These are phyloP conservation scores for Irineochytrium annulatum DNA, from an alignment of 192 early-diverging fungal species.

Conservation along the genomic window DNA sequence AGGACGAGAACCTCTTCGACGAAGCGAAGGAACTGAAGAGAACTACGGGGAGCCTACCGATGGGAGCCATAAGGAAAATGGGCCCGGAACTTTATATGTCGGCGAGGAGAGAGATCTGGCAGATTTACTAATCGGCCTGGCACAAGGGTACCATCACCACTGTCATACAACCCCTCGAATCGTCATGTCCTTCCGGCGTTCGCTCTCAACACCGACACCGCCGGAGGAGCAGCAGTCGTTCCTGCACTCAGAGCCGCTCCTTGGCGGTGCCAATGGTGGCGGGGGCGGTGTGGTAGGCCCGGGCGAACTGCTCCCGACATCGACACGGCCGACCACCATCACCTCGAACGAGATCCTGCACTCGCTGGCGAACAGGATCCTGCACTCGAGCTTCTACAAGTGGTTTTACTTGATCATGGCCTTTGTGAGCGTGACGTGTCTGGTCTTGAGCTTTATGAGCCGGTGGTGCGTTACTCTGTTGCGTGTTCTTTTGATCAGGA, in stretches of 20 bases:
- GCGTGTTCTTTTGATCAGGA: background rate
- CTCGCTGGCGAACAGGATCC: constrained; percentile 53
- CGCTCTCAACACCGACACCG: too few species aligned
- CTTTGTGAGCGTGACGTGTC: constrained; percentile 42
- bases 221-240: background rate
- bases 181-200: too few species aligned
- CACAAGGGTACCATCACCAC: too few species aligned
- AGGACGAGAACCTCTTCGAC: too few species aligned
- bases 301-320: background rate
- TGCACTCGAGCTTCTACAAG: constrained; percentile 59
- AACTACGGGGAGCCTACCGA: too few species aligned
- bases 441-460: constrained; percentile 30
- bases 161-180: too few species aligned
- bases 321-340: background rate
- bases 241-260: background rate
- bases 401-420: constrained; percentile 50
- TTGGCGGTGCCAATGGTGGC: background rate
- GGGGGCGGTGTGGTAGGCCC: background rate
- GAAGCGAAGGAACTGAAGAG: too few species aligned
- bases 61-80: too few species aligned
- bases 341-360: constrained; percentile 41
- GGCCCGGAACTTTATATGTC: too few species aligned
- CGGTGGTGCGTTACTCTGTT: background rate
- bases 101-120: too few species aligned
- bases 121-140: too few species aligned